Percentiles rank a stretch among this genome's conserved stretches.
phyloP scores from a whole-genome alignment of 176 grass and related monocot species.

The Ensete glaucum region DNA sequence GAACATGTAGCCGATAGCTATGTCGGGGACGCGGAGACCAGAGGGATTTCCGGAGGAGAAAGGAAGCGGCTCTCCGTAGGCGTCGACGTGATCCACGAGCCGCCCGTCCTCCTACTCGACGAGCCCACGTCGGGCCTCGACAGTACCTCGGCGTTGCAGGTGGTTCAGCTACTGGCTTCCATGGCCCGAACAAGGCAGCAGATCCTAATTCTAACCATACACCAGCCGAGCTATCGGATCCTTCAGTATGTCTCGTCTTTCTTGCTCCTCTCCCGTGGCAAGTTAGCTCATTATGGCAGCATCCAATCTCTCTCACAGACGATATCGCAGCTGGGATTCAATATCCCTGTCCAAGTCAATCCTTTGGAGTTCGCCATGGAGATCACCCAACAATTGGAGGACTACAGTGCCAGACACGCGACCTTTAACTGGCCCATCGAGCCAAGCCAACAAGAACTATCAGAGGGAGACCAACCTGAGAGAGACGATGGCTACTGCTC shows the following conservation, averaged over 20 bases:
- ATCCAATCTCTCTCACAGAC: constrained; percentile 44
- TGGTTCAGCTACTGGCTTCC: constrained; percentile 53
- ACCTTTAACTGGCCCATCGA: constrained; percentile 6
- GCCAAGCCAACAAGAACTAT: constrained; percentile 2
- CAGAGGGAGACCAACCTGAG: neutral
- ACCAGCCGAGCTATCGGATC: constrained; percentile 94
- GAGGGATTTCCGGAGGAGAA: constrained; percentile 82
- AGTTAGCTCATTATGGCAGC: constrained; percentile 59
- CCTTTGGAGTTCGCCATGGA: constrained; percentile 86
- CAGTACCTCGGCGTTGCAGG: constrained; percentile 68
- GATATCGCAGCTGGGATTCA: constrained; percentile 43
- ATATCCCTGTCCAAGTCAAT: constrained; percentile 53
- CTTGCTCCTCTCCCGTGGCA: constrained; percentile 60
- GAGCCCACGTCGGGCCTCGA: constrained; percentile 90
- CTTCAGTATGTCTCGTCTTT: constrained; percentile 59
- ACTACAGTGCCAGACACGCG: constrained; percentile 13
- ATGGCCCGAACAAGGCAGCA: constrained; percentile 59
- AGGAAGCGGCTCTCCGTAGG: constrained; percentile 74
- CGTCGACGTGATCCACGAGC: constrained; percentile 79
- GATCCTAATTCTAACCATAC: constrained; percentile 77
- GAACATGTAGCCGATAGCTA: constrained; percentile 62
- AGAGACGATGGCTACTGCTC: constrained; percentile 35
- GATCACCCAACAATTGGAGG: constrained; percentile 37
- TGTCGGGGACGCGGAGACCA: constrained; percentile 42
- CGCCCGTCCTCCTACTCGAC: constrained; percentile 73